These are phyloP conservation scores for Ramaria rubella DNA, from an alignment of 768 basidiomycete species.

Conservation along the genomic window DNA sequence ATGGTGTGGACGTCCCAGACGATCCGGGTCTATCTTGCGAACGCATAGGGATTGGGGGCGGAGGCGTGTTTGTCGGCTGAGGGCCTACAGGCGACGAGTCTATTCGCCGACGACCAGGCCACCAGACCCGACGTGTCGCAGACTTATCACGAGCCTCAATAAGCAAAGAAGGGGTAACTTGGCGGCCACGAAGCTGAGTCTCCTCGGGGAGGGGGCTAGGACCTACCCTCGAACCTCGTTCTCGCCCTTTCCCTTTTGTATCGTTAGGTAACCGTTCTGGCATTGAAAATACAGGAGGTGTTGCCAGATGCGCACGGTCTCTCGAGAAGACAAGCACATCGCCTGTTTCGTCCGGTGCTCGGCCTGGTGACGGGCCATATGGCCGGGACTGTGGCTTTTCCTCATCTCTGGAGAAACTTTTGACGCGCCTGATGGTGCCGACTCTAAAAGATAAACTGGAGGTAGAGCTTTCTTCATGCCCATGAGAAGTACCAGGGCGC, in stretches of 20 bases:
- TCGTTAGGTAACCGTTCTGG: not conserved
- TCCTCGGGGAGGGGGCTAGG: not conserved
- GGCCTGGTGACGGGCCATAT: not conserved
- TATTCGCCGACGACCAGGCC: conserved; percentile 32
- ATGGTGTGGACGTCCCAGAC: conserved; percentile 27
- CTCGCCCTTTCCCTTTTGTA: conserved; percentile 4
- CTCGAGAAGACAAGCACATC: conserved; percentile 9
- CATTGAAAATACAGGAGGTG: conserved; percentile 2
- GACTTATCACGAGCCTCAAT: conserved; percentile 28
- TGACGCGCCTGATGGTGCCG: conserved; percentile 41
- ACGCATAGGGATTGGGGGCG: conserved; percentile 29
- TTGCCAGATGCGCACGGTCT: not conserved
- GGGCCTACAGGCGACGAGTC: conserved; percentile 23
- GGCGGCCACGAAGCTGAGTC: conserved; percentile 5
- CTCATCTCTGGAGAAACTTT: conserved; percentile 43
- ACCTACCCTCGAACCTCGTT: not conserved
- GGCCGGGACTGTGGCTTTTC: not conserved
- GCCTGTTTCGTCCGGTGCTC: not conserved
- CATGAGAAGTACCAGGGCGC: conserved; percentile 6
- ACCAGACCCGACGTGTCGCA: conserved; percentile 54
- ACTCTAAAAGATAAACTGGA: conserved; percentile 42
- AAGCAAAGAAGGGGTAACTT: conserved; percentile 22
- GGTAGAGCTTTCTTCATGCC: conserved; percentile 18
- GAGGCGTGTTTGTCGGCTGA: conserved; percentile 14
- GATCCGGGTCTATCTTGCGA: conserved; percentile 38